phyloP scores from a whole-genome alignment of 768 basidiomycete species.

The Fomitopsis pulvina region DNA sequence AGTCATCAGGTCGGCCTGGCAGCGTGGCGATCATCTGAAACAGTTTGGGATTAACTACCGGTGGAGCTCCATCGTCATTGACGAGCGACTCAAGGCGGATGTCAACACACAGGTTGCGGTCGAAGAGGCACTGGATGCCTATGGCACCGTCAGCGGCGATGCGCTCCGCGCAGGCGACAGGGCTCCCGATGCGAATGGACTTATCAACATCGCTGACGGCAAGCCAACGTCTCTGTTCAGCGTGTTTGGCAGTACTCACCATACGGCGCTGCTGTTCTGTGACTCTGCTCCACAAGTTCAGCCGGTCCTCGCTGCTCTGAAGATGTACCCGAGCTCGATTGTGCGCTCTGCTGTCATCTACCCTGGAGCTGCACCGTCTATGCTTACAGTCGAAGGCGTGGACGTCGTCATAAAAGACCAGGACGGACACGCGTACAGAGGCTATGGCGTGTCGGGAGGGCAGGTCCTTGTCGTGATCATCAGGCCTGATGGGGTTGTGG shows the following conservation, averaged over 20 bases:
- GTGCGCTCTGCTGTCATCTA: background rate
- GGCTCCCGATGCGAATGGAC: slow-evolving; percentile 35
- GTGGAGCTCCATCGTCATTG: slow-evolving; percentile 38
- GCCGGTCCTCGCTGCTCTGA: background rate
- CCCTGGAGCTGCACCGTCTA: background rate
- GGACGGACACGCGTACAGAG: slow-evolving; percentile 5
- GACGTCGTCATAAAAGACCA: background rate
- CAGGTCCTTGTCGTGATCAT: background rate
- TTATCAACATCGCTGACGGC: slow-evolving; percentile 8
- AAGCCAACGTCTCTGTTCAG: slow-evolving; percentile 20
- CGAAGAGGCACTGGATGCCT: slow-evolving; percentile 1
- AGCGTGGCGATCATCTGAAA: background rate
- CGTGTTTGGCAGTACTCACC: slow-evolving; percentile 17
- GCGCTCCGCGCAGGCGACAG: slow-evolving; percentile 34
- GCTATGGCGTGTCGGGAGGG: background rate
- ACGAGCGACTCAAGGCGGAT: slow-evolving; percentile 18
- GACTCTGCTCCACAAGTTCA: background rate
- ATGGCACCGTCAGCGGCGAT: slow-evolving; percentile 3
- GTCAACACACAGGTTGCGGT: background rate
- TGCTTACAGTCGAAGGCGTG: background rate
- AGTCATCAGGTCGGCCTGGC: no score
- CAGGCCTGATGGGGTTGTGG: slow-evolving; percentile 5
- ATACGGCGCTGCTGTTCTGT: slow-evolving; percentile 27
- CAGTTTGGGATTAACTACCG: slow-evolving; percentile 47
- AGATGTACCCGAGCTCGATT: background rate